These are phyloP conservation scores for Cardiosporidium cionae DNA, from an alignment of 169 alveolate species.

Conservation along the genomic window DNA sequence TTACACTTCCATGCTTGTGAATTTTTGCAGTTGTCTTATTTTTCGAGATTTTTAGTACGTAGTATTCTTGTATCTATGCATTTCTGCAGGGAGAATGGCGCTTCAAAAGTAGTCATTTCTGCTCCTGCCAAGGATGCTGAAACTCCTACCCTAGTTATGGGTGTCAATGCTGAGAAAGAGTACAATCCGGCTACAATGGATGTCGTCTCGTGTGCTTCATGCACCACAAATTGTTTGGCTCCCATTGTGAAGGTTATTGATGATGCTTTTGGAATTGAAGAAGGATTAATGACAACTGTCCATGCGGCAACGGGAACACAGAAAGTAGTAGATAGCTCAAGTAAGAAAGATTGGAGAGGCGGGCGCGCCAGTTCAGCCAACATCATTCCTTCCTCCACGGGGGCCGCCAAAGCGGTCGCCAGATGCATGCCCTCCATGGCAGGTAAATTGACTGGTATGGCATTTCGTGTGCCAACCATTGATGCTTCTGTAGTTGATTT, in stretches of 20 bases:
- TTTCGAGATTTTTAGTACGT: neutral
- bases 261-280: slow-evolving; percentile 93
- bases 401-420: slow-evolving; percentile 98
- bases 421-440: slow-evolving; percentile 91
- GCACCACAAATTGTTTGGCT: slow-evolving; percentile 98
- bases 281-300: slow-evolving; percentile 98
- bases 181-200: slow-evolving; percentile 70
- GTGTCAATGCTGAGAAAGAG: slow-evolving; percentile 84
- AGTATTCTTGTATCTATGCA: neutral
- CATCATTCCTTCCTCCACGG: slow-evolving; percentile 97
- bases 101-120: slow-evolving; percentile 88
- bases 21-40: slow-evolving; percentile 59
- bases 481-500: slow-evolving; percentile 97
- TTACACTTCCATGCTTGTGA: slow-evolving; percentile 45
- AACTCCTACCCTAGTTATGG: slow-evolving; percentile 91
- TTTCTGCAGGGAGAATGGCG: slow-evolving; percentile 65
- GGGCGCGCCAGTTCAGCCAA: slow-evolving; percentile 95
- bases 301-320: slow-evolving; percentile 97
- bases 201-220: slow-evolving; percentile 96
- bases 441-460: slow-evolving; percentile 99
- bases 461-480: slow-evolving; percentile 96
- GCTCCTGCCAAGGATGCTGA: slow-evolving; percentile 97
- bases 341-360: slow-evolving; percentile 99
- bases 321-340: slow-evolving; percentile 96
- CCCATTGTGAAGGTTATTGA: slow-evolving; percentile 93